Evolutionary conservation across 495 filamentous ascomycete genomes (phyloP).

Genomic region (Neurospora sp.): DNA sequence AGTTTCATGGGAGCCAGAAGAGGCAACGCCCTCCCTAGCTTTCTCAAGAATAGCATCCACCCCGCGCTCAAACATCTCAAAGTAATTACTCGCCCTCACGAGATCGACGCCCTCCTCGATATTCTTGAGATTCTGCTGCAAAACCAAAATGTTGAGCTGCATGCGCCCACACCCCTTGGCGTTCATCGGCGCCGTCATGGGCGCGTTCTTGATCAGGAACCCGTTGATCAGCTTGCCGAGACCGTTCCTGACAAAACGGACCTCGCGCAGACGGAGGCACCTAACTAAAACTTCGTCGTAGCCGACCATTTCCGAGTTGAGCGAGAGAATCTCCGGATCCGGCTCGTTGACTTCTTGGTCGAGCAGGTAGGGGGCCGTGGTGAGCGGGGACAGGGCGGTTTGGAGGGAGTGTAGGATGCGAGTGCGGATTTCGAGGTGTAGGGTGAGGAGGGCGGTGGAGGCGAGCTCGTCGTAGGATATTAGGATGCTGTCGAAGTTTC

Average conservation of each 20-base stretch:
- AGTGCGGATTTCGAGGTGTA: slow-evolving; percentile 81
- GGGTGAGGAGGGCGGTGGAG: slow-evolving; percentile 62
- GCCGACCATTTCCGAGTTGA: slow-evolving; percentile 70
- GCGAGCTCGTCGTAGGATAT: slow-evolving; percentile 70
- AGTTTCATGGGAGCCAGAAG: slow-evolving; percentile 4
- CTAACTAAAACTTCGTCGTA: slow-evolving; percentile 73
- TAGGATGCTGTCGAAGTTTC: slow-evolving; percentile 74
- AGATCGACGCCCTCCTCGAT: slow-evolving; percentile 68
- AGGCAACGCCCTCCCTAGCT: slow-evolving; percentile 45
- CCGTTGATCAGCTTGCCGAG: slow-evolving; percentile 42
- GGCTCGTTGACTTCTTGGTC: slow-evolving; percentile 68
- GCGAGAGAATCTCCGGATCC: slow-evolving; percentile 61
- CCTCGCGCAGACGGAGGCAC: slow-evolving; percentile 57
- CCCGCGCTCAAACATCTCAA: slow-evolving; percentile 68
- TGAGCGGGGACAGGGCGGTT: slow-evolving; percentile 40
- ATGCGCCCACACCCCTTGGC: slow-evolving; percentile 64
- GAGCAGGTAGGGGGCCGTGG: slow-evolving; percentile 57
- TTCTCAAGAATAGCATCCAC: slow-evolving; percentile 58
- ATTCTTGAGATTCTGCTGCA: slow-evolving; percentile 92
- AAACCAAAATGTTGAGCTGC: slow-evolving; percentile 81
- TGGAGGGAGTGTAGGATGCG: slow-evolving; percentile 62
- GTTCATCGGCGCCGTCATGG: slow-evolving; percentile 38
- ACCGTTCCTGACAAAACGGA: slow-evolving; percentile 60
- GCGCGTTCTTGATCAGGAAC: slow-evolving; percentile 33
- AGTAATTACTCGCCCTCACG: slow-evolving; percentile 62